Base-by-base conservation (phyloP, 2,329 filamentous ascomycete species). In the Ampelomyces quisqualis region DNA sequence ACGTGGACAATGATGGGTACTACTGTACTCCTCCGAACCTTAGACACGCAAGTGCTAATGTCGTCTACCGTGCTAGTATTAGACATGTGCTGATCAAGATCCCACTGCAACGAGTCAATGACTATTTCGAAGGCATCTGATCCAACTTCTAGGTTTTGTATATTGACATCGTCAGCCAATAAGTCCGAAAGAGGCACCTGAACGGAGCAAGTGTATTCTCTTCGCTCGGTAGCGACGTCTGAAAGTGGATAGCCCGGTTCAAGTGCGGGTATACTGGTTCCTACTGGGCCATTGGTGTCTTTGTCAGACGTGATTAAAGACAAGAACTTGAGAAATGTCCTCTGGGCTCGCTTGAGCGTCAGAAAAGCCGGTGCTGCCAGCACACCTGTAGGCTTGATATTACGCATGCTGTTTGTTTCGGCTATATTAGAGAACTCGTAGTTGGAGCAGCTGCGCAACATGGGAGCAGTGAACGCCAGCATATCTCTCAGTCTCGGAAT, bases 401-500 rank as follows among this genome's bases (percentile, higher is more conserved):
- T 54, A 8, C 44, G 47, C 15, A 49, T 40, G 5, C 43, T 44
- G 33, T 53, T 51, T 20, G 57, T 72, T 57, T 88, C 84, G 2
- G 83, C 83, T 11, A 86, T 71, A 53, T 89, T 89, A 71, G 82
- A 88, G 62, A 88, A 90, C 58, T 90, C 86, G 47, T 85, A 78
- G 52, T 87, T 89, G 8, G 83, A 84, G 58, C 82, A 87, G 2
- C 74, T 75, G 34, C 83, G 75, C 52, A 86, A 81, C 11, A 85
- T 76, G 2, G 75, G 70, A 15, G 73, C 75, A 49, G 77, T 80
- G 10, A 77, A 75, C 13, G 76, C 73, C 18, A 87, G 66, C 5
- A 88, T 72, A 31, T 78, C 78, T 29, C 74, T 70, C 2, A 84
- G 73, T 51, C 79, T 81, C 24, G 74, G 70, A 19, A 76, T 68